phyloP scores from a whole-genome alignment of 768 basidiomycete genomes.

The Mycena epipterygia region DNA sequence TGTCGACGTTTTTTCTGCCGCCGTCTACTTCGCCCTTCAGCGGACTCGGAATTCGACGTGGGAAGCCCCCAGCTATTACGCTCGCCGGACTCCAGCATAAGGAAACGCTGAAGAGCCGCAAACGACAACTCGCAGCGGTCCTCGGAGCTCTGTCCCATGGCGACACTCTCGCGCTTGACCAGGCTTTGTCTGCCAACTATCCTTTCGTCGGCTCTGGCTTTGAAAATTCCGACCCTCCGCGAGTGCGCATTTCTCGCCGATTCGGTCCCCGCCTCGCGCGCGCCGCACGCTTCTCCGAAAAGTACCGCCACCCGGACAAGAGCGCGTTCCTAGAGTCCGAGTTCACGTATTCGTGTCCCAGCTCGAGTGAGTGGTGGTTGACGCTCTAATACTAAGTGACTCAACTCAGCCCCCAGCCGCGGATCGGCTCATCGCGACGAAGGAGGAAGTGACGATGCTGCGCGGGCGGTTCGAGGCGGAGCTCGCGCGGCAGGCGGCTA shows the following conservation, averaged over 20 bases:
- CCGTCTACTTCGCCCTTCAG: conserved; percentile 34
- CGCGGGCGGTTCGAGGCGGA: conserved; percentile 81
- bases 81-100: conserved; percentile 82
- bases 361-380: conserved; percentile 75
- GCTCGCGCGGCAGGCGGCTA: conserved; percentile 77
- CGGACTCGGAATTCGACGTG: conserved; percentile 44
- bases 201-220: conserved; percentile 42
- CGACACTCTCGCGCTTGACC: conserved; percentile 82
- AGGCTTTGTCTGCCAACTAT: conserved; percentile 73
- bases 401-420: conserved; percentile 62
- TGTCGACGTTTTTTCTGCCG: conserved; percentile 34
- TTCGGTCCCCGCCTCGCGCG: conserved; percentile 61
- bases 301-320: conserved; percentile 57
- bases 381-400: conserved; percentile 37
- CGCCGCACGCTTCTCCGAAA: conserved; percentile 57
- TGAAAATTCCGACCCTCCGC: conserved; percentile 43
- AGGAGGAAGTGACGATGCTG: conserved; percentile 75
- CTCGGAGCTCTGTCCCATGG: conserved; percentile 76
- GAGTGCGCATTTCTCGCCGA: conserved; percentile 70
- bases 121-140: conserved; percentile 78
- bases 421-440: conserved; percentile 76
- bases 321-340: conserved; percentile 63
- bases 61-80: conserved; percentile 71
- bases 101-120: conserved; percentile 76
- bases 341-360: conserved; percentile 74